These are phyloP conservation scores for Rhizoctonia solani DNA, from an alignment of 1,284 basidiomycete genomes.

Conservation along the genomic window DNA sequence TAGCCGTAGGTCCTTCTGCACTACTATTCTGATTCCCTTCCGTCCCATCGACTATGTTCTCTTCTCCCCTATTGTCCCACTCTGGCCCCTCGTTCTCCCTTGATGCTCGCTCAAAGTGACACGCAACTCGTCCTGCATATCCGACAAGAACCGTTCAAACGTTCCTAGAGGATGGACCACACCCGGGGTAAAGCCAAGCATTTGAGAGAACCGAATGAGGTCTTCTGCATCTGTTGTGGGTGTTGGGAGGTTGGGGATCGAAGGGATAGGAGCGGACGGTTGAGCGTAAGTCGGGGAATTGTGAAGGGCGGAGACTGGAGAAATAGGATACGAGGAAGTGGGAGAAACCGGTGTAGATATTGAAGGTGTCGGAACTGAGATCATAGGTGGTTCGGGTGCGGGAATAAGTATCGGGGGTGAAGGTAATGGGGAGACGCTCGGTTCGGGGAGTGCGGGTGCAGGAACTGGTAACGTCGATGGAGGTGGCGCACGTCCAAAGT, in stretches of 20 bases:
- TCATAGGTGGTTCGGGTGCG: neutral
- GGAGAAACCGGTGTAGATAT: too few relatives aligned
- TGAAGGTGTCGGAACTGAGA: constrained; percentile 44
- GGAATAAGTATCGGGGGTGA: neutral
- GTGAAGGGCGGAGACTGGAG: constrained; percentile 62
- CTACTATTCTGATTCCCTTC: too few relatives aligned
- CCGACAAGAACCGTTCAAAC: constrained; percentile 74
- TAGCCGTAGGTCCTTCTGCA: too few relatives aligned
- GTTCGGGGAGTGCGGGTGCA: neutral
- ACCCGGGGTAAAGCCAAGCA: constrained; percentile 32
- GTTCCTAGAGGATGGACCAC: constrained; percentile 34
- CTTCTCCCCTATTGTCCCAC: constrained; percentile 13
- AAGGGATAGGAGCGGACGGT: constrained; percentile 43
- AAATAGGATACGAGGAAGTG: too few relatives aligned
- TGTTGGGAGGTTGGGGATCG: neutral
- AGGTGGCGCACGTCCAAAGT: constrained; percentile 14
- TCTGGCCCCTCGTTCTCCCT: constrained; percentile 25
- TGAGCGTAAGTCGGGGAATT: too few relatives aligned
- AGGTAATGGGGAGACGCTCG: neutral
- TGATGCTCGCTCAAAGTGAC: constrained; percentile 50
- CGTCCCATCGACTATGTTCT: too few relatives aligned
- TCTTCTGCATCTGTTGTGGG: constrained; percentile 19
- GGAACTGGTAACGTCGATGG: neutral
- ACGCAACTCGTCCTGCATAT: constrained; percentile 70
- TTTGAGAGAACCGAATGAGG: constrained; percentile 29